Base-by-base conservation (phyloP, 805 yeast genomes). In the Dipodascus geniculatus region DNA sequence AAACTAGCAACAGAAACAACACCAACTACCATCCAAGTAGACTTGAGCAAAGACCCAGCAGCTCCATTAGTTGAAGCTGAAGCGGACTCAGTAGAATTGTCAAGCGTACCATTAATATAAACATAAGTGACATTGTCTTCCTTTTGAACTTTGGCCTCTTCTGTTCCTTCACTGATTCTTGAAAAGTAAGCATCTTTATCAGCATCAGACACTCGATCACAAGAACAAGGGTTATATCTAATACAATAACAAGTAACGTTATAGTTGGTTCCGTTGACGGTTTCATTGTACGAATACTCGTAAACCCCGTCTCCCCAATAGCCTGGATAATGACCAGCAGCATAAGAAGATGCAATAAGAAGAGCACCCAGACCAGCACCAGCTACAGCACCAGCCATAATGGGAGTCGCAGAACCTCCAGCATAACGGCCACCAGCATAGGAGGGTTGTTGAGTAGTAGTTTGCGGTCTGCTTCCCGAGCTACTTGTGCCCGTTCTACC, bases 61-160 rank as follows among this genome's bases (percentile, higher is more conserved):
- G 55, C 23, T 31, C 50, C 28, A n/a, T 51, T 22, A 48, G 54
- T 22, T 16, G 52, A 20, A 31, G 54, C 48, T 50, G 55, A n/a
- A 42, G 51, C 2, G 19, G 50, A 35, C 48, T 53, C 28, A 49
- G 53, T 42, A 28, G 50, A 31, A 38, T 49, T 49, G 31, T 57
- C 58, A 9, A 59, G 52, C 11, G 62, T 58, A 3, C 60, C 61
- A 47, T 59, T 58, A 44, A 57, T 55, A 49, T 53, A 51, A 31
- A 48, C 50, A 17, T 31, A 38, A 38, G 44, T 38, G 44, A 9
- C 19, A 38, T 38, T 16, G 14, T 38, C 14, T 17, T 38, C 20
- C 19, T n/a, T 17, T 17, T 6, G 4, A 3, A 17, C 4, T 38
- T n/a, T 38, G 4, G 44, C 17, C 6, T 6, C 20, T 14, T 38